Percentiles rank a stretch among this genome's conserved stretches.
Conservation (phyloP, 1,139 yeast genomes). For the Schwanniomyces etchellsii region DNA sequence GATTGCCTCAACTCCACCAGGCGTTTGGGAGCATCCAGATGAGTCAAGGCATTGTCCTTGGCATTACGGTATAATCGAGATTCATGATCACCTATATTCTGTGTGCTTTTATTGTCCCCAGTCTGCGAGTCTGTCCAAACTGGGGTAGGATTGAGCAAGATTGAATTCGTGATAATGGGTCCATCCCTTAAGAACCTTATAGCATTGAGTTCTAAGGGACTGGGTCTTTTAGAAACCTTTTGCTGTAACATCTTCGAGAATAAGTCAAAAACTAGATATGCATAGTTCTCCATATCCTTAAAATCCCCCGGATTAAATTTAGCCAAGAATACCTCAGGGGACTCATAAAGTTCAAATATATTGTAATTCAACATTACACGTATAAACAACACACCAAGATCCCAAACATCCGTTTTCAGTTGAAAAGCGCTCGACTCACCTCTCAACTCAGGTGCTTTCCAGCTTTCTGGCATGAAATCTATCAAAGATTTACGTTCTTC, state of each 20-base stretch:
- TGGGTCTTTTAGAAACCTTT: slow-evolving; percentile 68
- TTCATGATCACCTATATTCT: neutral
- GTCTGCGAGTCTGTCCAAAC: no score
- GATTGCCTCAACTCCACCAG: neutral
- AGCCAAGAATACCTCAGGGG: slow-evolving; percentile 59
- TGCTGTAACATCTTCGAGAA: slow-evolving; percentile 58
- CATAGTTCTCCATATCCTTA: slow-evolving; percentile 27
- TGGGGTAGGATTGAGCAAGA: no score
- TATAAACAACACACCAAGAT: slow-evolving; percentile 73
- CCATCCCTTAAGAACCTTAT: slow-evolving; percentile 76
- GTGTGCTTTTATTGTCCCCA: neutral
- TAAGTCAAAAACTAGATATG: slow-evolving; percentile 53
- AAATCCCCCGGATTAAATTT: slow-evolving; percentile 30
- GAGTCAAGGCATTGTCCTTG: neutral
- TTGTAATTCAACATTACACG: slow-evolving; percentile 61
- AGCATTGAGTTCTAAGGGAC: slow-evolving; percentile 80
- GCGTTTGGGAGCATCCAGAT: neutral
- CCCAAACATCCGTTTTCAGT: slow-evolving; percentile 89
- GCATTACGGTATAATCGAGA: neutral
- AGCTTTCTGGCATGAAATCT: slow-evolving; percentile 26
- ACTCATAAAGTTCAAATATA: slow-evolving; percentile 40
- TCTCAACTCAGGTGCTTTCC: slow-evolving; percentile 78
- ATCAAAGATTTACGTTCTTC: slow-evolving; percentile 7
- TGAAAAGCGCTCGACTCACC: slow-evolving; percentile 43
- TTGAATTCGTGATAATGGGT: slow-evolving; percentile 21